Conservation (phyloP, 345 rosid genomes). For the Odontarrhena argentea region DNA sequence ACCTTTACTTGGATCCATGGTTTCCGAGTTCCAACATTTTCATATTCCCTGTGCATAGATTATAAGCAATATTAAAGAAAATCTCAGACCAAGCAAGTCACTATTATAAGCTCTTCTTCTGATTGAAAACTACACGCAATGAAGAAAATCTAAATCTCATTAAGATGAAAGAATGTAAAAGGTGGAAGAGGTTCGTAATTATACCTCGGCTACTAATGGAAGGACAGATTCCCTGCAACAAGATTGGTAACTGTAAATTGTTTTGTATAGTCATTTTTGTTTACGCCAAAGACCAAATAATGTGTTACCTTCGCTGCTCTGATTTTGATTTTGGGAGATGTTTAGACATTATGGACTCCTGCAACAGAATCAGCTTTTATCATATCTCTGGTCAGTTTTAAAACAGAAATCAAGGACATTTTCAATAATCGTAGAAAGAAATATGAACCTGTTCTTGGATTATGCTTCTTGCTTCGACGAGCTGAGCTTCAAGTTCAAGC, state of each 20-base stretch:
- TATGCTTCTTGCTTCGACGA: constrained; percentile 98
- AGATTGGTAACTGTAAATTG: constrained; percentile 31
- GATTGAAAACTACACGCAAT: neutral
- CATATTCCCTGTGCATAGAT: constrained; percentile 27
- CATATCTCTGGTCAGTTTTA: constrained; percentile 6
- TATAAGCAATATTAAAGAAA: neutral
- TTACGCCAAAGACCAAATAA: constrained; percentile 7
- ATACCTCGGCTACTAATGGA: constrained; percentile 65
- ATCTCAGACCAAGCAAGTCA: neutral
- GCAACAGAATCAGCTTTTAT: constrained; percentile 34
- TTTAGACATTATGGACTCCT: constrained; percentile 92
- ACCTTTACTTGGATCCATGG: constrained; percentile 21
- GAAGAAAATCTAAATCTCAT: neutral
- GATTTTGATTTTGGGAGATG: constrained; percentile 77
- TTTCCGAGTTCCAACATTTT: constrained; percentile 9
- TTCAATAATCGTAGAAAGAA: neutral
- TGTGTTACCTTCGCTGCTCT: constrained; percentile 70
- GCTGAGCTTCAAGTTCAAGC: constrained; percentile 99
- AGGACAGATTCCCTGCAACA: constrained; percentile 63
- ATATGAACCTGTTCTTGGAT: constrained; percentile 90
- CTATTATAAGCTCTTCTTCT: neutral
- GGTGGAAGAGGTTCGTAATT: constrained; percentile 11
- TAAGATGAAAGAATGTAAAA: neutral
- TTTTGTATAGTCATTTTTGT: constrained; percentile 8
- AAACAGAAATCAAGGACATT: neutral